Conservation (phyloP, 1,284 basidiomycete species). For the Pseudozyma sp. region DNA sequence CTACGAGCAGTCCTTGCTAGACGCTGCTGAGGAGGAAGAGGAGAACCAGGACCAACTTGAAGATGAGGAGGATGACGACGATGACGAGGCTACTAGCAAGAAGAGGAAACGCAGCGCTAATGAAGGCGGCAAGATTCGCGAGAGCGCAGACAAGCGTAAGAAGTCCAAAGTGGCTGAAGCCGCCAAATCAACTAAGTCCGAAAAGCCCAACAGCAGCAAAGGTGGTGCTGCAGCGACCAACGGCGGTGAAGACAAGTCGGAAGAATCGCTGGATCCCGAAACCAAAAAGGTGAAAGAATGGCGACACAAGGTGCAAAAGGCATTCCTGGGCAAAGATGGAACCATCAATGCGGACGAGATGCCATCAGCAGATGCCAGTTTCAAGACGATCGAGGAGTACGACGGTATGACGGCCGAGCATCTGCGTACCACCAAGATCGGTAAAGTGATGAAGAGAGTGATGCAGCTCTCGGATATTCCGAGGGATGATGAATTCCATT, state of each 20-base stretch:
- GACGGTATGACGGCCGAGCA: constrained; percentile 84
- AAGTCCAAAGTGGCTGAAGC: constrained; percentile 47
- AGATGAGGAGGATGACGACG: constrained; percentile 77
- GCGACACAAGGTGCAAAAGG: constrained; percentile 90
- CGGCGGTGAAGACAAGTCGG: constrained; percentile 71
- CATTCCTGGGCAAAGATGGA: constrained; percentile 76
- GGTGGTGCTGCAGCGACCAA: constrained; percentile 29
- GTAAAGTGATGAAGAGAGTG: constrained; percentile 97
- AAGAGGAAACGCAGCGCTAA: constrained; percentile 39
- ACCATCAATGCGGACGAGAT: constrained; percentile 66
- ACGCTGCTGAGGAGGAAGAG: constrained; percentile 74
- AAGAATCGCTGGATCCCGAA: constrained; percentile 73
- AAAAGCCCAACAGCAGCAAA: constrained; percentile 37
- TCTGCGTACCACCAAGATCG: constrained; percentile 89
- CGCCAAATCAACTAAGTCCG: constrained; percentile 27
- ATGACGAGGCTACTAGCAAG: constrained; percentile 72
- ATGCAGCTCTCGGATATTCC: constrained; percentile 79
- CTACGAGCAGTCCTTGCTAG: constrained; percentile 69
- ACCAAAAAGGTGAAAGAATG: constrained; percentile 76
- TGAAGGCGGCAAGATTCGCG: constrained; percentile 39
- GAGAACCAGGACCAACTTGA: constrained; percentile 72
- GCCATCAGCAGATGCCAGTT: constrained; percentile 77
- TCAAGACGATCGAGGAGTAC: constrained; percentile 85
- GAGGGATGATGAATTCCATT: constrained; percentile 84
- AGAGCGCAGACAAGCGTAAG: constrained; percentile 49